Base-by-base conservation (phyloP, 108 stramenopile species). In the Nitzschia inconspicua region DNA sequence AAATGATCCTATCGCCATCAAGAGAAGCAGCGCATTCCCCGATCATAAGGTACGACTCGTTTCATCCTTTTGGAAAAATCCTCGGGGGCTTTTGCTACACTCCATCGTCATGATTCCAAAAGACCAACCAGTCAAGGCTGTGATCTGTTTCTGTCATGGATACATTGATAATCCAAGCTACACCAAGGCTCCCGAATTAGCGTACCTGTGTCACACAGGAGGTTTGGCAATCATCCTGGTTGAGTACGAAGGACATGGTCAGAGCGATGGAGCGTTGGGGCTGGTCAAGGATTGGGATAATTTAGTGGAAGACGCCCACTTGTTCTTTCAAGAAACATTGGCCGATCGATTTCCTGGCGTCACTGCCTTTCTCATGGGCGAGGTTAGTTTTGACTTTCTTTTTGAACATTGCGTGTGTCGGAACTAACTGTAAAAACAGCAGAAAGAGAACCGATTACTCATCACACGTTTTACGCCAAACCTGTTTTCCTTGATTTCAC, bases 201-300 rank as follows among this genome's bases (percentile, higher is more conserved):
- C 65, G 29, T 48, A 76, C 13, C 72, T 81, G 29, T 79, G 77
- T 0, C 44, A 71, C n/a, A n/a, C n/a, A 19, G 34, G 48, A 34
- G 80, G 80, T 8, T 75, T 85, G 47, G 86, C 83, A 18, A 75
- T 84, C 11, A 63, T 80, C 20, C 72, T 72, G 53, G 74, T 87
- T 37, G 86, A 84, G 23, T 82, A 82, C 47, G 86, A 88, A 73
- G 86, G 86, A 10, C 86, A 88, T 44, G 86, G 86, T 5, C 40
- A 74, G 24, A 66, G 63, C 19, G 82, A 88, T 68, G 83, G 86
- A 0, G 9, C 62, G 0, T 56, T 75, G 20, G 76, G 62, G 2
- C 62, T 79, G 20, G 71, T 87, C 37, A 57, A 61, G 9, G 67
- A 66, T 31, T 87, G 65, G 65, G 41, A 79, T 20, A 53, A 22